These are phyloP conservation scores for Peterozyma xylosa DNA, from an alignment of 805 yeast genomes.

Conservation along the genomic window DNA sequence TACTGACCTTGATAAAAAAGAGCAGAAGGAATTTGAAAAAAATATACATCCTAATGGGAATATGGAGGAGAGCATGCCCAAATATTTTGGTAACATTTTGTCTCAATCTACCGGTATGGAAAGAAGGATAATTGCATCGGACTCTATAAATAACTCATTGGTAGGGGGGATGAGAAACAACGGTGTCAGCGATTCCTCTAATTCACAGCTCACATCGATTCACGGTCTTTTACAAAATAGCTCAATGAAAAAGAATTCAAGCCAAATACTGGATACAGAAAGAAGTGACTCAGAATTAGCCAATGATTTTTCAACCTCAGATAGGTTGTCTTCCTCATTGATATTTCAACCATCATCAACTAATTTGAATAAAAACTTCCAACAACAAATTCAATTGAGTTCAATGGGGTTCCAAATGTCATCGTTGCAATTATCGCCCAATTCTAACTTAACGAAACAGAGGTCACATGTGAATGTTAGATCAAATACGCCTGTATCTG, in stretches of 20 bases:
- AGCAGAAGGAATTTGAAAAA: no score
- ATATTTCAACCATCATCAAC: slow-evolving; percentile 14
- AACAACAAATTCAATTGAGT: slow-evolving; percentile 2
- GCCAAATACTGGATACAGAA: neutral
- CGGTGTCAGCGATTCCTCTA: neutral
- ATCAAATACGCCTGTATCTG: neutral
- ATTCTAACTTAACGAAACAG: slow-evolving; percentile 10
- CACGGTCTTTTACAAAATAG: slow-evolving; percentile 13
- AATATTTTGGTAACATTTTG: slow-evolving; percentile 21
- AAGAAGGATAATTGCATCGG: slow-evolving; percentile 23
- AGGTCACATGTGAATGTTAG: neutral
- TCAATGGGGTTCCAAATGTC: neutral
- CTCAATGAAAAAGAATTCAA: slow-evolving; percentile 3
- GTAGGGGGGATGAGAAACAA: slow-evolving; percentile 11
- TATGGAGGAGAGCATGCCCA: slow-evolving; percentile 7
- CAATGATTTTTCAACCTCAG: neutral
- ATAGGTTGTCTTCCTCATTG: slow-evolving; percentile 5
- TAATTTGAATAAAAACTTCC: slow-evolving; percentile 5
- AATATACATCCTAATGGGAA: neutral
- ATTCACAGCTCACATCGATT: neutral
- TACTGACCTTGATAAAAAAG: no score
- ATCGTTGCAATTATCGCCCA: slow-evolving; percentile 1
- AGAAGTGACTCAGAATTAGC: neutral
- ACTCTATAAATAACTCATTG: slow-evolving; percentile 3
- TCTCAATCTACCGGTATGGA: slow-evolving; percentile 51